Percentiles rank a stretch among this genome's conserved stretches.
Evolutionary conservation across 371 early-diverging fungal species (phyloP).

Genomic region (Lichtheimia corymbifera): DNA sequence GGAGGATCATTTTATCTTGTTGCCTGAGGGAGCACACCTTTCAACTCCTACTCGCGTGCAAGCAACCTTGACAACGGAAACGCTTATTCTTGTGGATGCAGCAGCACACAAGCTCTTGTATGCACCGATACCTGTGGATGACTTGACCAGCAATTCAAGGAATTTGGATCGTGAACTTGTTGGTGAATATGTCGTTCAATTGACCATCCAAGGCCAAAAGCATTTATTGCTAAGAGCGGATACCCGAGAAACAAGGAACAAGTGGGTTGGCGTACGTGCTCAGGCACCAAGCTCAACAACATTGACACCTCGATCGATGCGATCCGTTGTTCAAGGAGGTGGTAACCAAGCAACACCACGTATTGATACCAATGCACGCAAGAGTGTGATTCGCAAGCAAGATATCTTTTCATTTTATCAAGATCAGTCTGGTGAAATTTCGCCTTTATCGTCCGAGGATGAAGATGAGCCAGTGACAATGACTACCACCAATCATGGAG

Average conservation of each 20-base stretch:
- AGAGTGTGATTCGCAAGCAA: slow-evolving; percentile 17
- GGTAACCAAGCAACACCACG: not conserved
- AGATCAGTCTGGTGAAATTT: slow-evolving; percentile 33
- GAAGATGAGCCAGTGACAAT: not conserved
- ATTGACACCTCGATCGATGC: slow-evolving; percentile 10
- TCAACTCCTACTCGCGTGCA: slow-evolving; percentile 21
- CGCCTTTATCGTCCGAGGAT: slow-evolving; percentile 29
- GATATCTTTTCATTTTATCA: slow-evolving; percentile 29
- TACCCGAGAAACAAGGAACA: slow-evolving; percentile 24
- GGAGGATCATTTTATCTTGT: slow-evolving; percentile 17
- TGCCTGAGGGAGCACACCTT: slow-evolving; percentile 10
- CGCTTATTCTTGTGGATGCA: slow-evolving; percentile 12
- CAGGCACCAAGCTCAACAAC: slow-evolving; percentile 13
- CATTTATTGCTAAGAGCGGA: slow-evolving; percentile 22
- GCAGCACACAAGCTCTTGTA: slow-evolving; percentile 19
- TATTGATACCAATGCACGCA: slow-evolving; percentile 2
- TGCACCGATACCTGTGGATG: slow-evolving; percentile 21
- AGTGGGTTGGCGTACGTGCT: slow-evolving; percentile 22
- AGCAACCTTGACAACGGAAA: slow-evolving; percentile 19
- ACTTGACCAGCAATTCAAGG: slow-evolving; percentile 25
- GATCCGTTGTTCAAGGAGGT: slow-evolving; percentile 1
- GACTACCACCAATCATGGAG: not conserved
- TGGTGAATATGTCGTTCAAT: slow-evolving; percentile 30
- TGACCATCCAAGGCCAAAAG: slow-evolving; percentile 17
- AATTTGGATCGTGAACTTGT: slow-evolving; percentile 29